Conservation (phyloP, 2,329 filamentous ascomycete genomes). For the Alternaria atra region DNA sequence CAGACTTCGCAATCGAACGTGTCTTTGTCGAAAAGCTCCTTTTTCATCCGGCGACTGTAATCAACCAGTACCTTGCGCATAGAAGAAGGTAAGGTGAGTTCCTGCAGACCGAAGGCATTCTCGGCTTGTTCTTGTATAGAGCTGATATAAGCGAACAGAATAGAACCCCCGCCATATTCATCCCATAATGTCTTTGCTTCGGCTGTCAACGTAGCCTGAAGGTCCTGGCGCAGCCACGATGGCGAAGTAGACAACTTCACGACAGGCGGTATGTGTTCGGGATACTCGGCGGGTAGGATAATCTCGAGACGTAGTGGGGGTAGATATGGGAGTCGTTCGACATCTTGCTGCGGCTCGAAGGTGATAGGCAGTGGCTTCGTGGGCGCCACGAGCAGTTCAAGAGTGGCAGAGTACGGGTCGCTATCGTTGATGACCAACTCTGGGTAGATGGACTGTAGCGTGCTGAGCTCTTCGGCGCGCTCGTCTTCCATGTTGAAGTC, state of each 20-base stretch:
- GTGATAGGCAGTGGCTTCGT: slow-evolving; percentile 56
- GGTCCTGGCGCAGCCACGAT: slow-evolving; percentile 62
- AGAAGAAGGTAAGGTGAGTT: slow-evolving; percentile 58
- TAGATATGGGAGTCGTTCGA: slow-evolving; percentile 62
- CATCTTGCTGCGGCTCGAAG: slow-evolving; percentile 45
- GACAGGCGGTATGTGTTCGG: slow-evolving; percentile 60
- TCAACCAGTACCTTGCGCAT: slow-evolving; percentile 77
- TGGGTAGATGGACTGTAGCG: slow-evolving; percentile 69
- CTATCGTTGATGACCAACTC: slow-evolving; percentile 63
- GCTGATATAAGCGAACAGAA: slow-evolving; percentile 69
- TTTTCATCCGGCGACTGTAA: slow-evolving; percentile 78
- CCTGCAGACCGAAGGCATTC: slow-evolving; percentile 61
- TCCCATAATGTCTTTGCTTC: slow-evolving; percentile 66
- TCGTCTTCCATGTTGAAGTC: slow-evolving; percentile 60
- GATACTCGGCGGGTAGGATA: slow-evolving; percentile 64
- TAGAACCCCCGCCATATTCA: slow-evolving; percentile 65
- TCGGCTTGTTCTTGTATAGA: slow-evolving; percentile 67
- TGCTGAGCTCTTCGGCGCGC: slow-evolving; percentile 66
- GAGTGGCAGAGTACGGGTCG: slow-evolving; percentile 56
- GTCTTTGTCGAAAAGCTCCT: slow-evolving; percentile 78
- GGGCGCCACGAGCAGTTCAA: slow-evolving; percentile 66
- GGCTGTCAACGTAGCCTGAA: slow-evolving; percentile 56
- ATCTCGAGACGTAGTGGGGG: slow-evolving; percentile 65
- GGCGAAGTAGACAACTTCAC: slow-evolving; percentile 60
- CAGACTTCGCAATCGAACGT: slow-evolving; percentile 92